Evolutionary conservation across 352 stramenopile genomes (phyloP), one percentile per base, ranked within the genome.

Genomic region (Pythium pyrilobum): DNA sequence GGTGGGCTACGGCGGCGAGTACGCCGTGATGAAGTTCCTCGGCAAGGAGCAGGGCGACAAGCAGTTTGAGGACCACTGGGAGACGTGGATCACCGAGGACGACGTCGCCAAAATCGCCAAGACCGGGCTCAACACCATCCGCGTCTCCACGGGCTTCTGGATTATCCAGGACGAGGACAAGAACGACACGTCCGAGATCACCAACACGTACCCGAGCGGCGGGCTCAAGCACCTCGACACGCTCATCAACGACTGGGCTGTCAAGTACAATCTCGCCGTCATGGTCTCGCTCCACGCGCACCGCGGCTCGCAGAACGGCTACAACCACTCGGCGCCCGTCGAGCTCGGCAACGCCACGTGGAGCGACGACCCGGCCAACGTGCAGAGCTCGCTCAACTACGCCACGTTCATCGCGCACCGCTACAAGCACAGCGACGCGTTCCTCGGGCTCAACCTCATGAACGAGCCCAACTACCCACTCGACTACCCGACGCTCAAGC

Each of bases 261-360:
- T 67, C 32, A 72, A 71, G 58, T 70, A 79, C 64, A 81, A 85
- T 27, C 4, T 85, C 2, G 63, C 77, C 1, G 77, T 87, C 4
- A 66, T 87, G 51, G 44, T 85, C 18, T 84, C 72, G 39, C 62
- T 85, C 5, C 77, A 85, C 51, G 63, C 72, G 2, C 72, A 84
- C 37, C 59, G 69, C 18, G 72, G 74, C 10, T 85, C 72, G 16
- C 74, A 88, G 62, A 88, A 88, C 23, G 72, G 74, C 8, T 67
- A 62, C 47, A 73, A 83, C 49, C 71, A 84, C 43, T 85, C 66
- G 23, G 50, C 68, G 5, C 66, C 70, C 36, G n/a, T 49, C 1
- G 40, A 55, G 0, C 37, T 61, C 6, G 38, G 55, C 0, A 31
- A 31, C 2, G 40, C 46, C 0, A 24, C 51, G 10, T 88, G 77